Evolutionary conservation across 2,329 filamentous ascomycete genomes (phyloP).

Genomic region (Hymenoscyphus infarciens): DNA sequence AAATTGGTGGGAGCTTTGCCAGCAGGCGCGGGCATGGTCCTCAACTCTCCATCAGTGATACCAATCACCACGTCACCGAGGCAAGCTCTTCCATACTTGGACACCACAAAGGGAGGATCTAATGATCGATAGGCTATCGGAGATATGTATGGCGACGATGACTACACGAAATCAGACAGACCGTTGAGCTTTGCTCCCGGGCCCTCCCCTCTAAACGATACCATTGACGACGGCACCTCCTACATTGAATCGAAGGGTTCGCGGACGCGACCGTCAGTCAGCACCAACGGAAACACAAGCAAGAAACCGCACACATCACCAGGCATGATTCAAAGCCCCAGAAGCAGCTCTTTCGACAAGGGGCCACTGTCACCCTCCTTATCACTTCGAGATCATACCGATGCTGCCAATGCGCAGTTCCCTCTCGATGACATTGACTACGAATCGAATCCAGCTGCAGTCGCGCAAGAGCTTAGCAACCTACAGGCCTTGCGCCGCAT

Average conservation of each 20-base stretch:
- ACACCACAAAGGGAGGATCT: not conserved
- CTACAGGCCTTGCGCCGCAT: conserved; percentile 70
- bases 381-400: conserved; percentile 38
- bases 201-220: conserved; percentile 42
- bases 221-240: conserved; percentile 33
- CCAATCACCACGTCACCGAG: conserved; percentile 72
- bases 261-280: conserved; percentile 25
- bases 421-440: conserved; percentile 71
- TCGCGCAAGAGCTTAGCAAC: conserved; percentile 71
- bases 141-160: conserved; percentile 64
- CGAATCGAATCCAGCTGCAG: conserved; percentile 66
- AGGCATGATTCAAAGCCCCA: conserved; percentile 31
- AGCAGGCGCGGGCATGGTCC: conserved; percentile 34
- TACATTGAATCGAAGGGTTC: conserved; percentile 27
- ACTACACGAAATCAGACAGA: conserved; percentile 50
- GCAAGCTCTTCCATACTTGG: not conserved
- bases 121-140: conserved; percentile 51
- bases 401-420: conserved; percentile 57
- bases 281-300: conserved; percentile 28
- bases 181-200: conserved; percentile 54
- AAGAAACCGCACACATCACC: conserved; percentile 33
- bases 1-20: conserved; percentile 36
- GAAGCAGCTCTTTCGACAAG: conserved; percentile 33
- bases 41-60: conserved; percentile 55
- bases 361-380: conserved; percentile 40